Evolutionary conservation across 2,329 filamentous ascomycete genomes (phyloP).

Genomic region (Pestalotiopsis sp.): DNA sequence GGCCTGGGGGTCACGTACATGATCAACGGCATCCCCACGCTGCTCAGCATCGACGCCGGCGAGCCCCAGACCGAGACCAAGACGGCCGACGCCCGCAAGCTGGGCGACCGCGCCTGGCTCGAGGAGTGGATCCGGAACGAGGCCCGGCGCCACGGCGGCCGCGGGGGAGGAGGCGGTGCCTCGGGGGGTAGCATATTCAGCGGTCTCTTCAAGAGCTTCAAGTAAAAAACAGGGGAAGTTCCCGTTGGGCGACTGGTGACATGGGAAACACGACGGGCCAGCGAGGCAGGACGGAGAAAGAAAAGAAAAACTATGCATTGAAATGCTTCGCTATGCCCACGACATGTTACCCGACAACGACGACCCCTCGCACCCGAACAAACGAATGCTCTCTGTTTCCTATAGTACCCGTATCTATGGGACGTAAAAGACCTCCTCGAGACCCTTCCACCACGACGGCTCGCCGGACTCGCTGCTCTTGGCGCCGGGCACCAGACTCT

Average conservation of each 20-base stretch:
- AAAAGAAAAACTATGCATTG: background rate
- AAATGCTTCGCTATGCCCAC: background rate
- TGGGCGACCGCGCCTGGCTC: slow-evolving; percentile 53
- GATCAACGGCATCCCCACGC: slow-evolving; percentile 60
- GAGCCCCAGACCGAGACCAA: slow-evolving; percentile 54
- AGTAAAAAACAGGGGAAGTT: slow-evolving; percentile 21
- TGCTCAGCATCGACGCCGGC: slow-evolving; percentile 60
- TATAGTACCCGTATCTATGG: slow-evolving; percentile 36
- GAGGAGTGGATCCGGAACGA: slow-evolving; percentile 57
- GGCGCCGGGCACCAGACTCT: slow-evolving; percentile 58
- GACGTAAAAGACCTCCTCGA: slow-evolving; percentile 71
- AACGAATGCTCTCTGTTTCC: background rate
- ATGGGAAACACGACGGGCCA: background rate
- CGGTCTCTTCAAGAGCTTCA: slow-evolving; percentile 33
- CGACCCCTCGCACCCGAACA: background rate
- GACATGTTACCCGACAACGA: background rate
- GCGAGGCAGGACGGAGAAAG: background rate
- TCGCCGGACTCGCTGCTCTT: slow-evolving; percentile 60
- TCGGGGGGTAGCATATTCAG: slow-evolving; percentile 24
- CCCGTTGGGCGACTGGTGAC: background rate
- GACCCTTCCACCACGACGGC: slow-evolving; percentile 69
- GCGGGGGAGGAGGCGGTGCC: slow-evolving; percentile 44
- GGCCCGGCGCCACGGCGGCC: slow-evolving; percentile 47
- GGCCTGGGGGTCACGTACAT: slow-evolving; percentile 56
- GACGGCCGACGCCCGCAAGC: slow-evolving; percentile 49